Evolutionary conservation across 257 asterid species (phyloP).

Genomic region (Solanum verrucosum): DNA sequence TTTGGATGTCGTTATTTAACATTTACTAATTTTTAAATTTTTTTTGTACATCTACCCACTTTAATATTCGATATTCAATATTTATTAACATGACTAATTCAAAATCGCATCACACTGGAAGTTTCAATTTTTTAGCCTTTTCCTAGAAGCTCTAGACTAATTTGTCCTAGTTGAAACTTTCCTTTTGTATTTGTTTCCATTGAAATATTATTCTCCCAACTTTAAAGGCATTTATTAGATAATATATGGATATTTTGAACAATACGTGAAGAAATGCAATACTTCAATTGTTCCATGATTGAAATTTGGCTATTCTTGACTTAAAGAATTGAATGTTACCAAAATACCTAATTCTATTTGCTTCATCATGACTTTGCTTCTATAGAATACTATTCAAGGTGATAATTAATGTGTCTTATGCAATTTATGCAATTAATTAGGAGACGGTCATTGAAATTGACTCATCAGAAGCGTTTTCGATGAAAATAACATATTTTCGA

Average conservation of each 20-base stretch:
- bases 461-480: background rate
- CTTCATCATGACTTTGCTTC: background rate
- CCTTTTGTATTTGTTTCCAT: background rate
- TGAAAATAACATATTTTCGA: background rate
- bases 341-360: background rate
- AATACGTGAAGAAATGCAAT: background rate
- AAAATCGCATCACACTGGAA: background rate
- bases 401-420: background rate
- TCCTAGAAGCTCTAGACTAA: background rate
- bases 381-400: background rate
- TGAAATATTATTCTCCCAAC: background rate
- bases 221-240: background rate
- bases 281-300: background rate
- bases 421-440: background rate
- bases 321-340: background rate
- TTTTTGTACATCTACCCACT: background rate
- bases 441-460: background rate
- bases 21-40: too few species aligned
- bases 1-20: background rate
- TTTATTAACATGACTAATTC: background rate
- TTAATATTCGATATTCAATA: background rate
- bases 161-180: background rate
- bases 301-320: background rate
- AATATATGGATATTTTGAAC: background rate
- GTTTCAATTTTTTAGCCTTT: background rate